Evolutionary conservation across 371 early-diverging fungal species (phyloP).

Genomic region (Chytridium lagenaria): DNA sequence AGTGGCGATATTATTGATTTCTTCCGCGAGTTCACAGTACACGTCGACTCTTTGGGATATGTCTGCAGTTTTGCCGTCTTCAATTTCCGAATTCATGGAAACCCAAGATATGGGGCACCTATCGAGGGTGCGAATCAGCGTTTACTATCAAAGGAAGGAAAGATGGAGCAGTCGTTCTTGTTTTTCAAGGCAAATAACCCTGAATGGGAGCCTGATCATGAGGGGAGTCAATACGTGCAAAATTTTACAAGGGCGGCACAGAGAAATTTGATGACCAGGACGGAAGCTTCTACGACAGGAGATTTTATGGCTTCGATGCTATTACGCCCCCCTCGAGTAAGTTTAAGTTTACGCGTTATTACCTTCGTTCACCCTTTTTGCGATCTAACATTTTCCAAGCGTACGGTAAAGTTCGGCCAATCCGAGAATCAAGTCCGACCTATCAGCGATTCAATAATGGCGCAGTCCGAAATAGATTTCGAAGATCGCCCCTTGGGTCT

Average conservation of each 20-base stretch:
- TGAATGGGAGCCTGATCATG: slow-evolving; percentile 77
- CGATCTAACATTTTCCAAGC: background rate
- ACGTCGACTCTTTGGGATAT: slow-evolving; percentile 88
- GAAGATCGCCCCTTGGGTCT: slow-evolving; percentile 6
- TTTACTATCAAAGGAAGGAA: slow-evolving; percentile 81
- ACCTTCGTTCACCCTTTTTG: background rate
- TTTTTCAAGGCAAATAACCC: slow-evolving; percentile 94
- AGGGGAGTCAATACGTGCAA: slow-evolving; percentile 74
- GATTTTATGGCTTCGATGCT: slow-evolving; percentile 8
- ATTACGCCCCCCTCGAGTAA: background rate
- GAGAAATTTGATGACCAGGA: background rate
- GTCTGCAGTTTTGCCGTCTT: slow-evolving; percentile 96
- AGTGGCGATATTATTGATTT: slow-evolving; percentile 85
- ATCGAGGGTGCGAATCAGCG: slow-evolving; percentile 64
- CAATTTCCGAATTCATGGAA: slow-evolving; percentile 79
- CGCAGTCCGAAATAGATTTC: background rate
- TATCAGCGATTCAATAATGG: background rate
- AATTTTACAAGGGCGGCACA: slow-evolving; percentile 34
- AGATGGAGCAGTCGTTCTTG: slow-evolving; percentile 96
- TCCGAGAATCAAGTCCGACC: background rate
- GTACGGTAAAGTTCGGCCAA: slow-evolving; percentile 8
- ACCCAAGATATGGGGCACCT: slow-evolving; percentile 79
- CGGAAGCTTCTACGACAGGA: background rate
- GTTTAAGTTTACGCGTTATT: background rate
- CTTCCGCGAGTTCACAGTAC: slow-evolving; percentile 90